Evolutionary conservation across 306 rosid species (phyloP).

Genomic region (Cyamopsis tetragonoloba): DNA sequence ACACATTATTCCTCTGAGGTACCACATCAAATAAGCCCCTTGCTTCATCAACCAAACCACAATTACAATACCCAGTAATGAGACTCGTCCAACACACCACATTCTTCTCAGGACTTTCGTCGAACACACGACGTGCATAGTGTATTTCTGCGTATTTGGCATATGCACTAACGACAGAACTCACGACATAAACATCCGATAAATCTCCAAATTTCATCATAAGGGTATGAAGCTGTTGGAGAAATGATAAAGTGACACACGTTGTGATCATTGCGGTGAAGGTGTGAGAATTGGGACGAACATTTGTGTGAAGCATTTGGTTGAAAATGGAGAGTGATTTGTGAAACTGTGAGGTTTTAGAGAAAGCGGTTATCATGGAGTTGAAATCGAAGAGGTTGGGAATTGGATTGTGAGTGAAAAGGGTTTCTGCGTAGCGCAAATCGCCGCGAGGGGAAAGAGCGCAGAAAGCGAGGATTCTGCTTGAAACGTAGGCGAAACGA

Average conservation of each 20-base stretch:
- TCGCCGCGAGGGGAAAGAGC: conserved; percentile 13
- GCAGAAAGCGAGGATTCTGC: conserved; percentile 30
- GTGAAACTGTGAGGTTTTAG: background rate
- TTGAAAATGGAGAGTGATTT: conserved; percentile 16
- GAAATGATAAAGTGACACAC: background rate
- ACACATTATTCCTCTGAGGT: conserved; percentile 24
- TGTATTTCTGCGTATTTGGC: background rate
- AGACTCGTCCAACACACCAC: conserved; percentile 43
- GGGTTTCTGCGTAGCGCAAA: conserved; percentile 16
- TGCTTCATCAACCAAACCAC: conserved; percentile 29
- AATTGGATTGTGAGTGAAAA: conserved; percentile 27
- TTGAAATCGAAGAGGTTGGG: conserved; percentile 38
- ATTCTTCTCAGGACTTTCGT: conserved; percentile 27
- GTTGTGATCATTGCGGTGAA: background rate
- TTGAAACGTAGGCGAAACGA: conserved; percentile 37
- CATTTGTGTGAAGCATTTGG: conserved; percentile 15
- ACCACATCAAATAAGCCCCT: conserved; percentile 24
- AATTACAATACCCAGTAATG: conserved; percentile 25
- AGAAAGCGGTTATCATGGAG: conserved; percentile 26
- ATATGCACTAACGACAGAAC: conserved; percentile 22
- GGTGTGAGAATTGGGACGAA: conserved; percentile 34
- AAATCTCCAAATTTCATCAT: conserved; percentile 10
- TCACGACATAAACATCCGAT: conserved; percentile 18
- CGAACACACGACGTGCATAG: conserved; percentile 32
- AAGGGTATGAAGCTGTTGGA: conserved; percentile 24